Percentiles rank a stretch among this genome's conserved stretches.
Evolutionary conservation across 305 asterid genomes (phyloP).

Genomic region (Fraxinus paxiana): DNA sequence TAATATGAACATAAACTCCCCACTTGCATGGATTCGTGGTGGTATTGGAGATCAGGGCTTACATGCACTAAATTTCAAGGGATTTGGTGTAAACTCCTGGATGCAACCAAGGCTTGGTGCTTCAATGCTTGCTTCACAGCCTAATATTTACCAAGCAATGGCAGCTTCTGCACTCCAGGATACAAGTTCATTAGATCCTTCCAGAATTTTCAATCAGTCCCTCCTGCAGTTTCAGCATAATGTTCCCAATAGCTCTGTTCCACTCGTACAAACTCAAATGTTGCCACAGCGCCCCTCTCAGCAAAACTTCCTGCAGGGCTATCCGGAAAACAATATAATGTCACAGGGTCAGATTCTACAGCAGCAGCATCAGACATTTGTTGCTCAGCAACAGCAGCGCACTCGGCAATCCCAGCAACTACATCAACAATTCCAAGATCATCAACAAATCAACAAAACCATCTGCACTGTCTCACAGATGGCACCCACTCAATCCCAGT

Average conservation of each 20-base stretch:
- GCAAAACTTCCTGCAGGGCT: conserved; percentile 48
- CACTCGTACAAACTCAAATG: conserved; percentile 55
- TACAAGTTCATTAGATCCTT: conserved; percentile 52
- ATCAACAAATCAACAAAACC: conserved; percentile 38
- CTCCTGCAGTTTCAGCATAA: conserved; percentile 65
- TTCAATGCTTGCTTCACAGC: conserved; percentile 63
- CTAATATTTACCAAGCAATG: conserved; percentile 78
- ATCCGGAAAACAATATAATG: conserved; percentile 47
- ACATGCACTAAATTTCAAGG: conserved; percentile 64
- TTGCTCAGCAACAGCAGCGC: conserved; percentile 38
- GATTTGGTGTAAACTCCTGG: conserved; percentile 59
- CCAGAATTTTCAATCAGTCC: conserved; percentile 51
- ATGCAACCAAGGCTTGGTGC: conserved; percentile 79
- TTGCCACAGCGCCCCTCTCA: conserved; percentile 63
- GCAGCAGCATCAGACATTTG: conserved; percentile 55
- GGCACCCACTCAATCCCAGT: conserved; percentile 49
- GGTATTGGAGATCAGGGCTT: conserved; percentile 57
- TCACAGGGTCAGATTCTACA: conserved; percentile 80
- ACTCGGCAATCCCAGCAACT: conserved; percentile 42
- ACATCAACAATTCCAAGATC: conserved; percentile 44
- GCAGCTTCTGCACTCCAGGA: conserved; percentile 58
- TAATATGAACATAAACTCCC: conserved; percentile 58
- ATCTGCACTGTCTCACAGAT: conserved; percentile 42
- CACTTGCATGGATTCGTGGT: conserved; percentile 74
- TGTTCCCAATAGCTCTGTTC: conserved; percentile 45